Evolutionary conservation across 441 rosid species (phyloP).

Genomic region (Melastoma candidum): DNA sequence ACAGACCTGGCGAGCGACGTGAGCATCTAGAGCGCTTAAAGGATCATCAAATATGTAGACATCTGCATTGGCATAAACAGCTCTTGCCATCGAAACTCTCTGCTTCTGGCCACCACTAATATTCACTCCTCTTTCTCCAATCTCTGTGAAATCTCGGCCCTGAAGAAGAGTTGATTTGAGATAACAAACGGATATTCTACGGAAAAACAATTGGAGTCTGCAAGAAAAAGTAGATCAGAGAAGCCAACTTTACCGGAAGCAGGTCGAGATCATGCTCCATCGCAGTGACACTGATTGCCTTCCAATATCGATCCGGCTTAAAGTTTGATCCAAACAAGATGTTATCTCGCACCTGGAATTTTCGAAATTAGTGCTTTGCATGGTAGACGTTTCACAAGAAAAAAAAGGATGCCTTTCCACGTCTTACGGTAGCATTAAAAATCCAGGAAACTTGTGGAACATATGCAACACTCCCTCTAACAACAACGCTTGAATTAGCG

Average conservation of each 20-base stretch:
- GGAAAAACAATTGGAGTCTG: constrained; percentile 2
- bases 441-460: constrained; percentile 99
- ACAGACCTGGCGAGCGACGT: constrained; percentile 84
- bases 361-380: constrained; percentile 6
- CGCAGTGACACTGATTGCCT: constrained; percentile 74
- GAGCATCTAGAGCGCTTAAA: constrained; percentile 92
- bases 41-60: constrained; percentile 89
- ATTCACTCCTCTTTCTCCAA: constrained; percentile 95
- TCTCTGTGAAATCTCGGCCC: constrained; percentile 97
- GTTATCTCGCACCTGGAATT: constrained; percentile 73
- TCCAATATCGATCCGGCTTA: constrained; percentile 61
- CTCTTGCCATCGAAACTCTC: constrained; percentile 97
- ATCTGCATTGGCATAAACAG: constrained; percentile 79
- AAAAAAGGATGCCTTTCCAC: constrained; percentile 15
- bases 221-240: constrained; percentile 8
- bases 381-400: background rate
- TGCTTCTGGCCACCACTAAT: constrained; percentile 98
- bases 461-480: constrained; percentile 86
- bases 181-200: constrained; percentile 13
- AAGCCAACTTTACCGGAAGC: constrained; percentile 61
- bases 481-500: constrained; percentile 45
- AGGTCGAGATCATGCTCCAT: constrained; percentile 83
- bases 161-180: constrained; percentile 22
- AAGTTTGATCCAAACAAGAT: constrained; percentile 74
- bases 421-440: constrained; percentile 89